These are phyloP conservation scores for Dendrocalamus latiflorus DNA, from an alignment of 202 grass and related monocot genomes.

Conservation along the genomic window DNA sequence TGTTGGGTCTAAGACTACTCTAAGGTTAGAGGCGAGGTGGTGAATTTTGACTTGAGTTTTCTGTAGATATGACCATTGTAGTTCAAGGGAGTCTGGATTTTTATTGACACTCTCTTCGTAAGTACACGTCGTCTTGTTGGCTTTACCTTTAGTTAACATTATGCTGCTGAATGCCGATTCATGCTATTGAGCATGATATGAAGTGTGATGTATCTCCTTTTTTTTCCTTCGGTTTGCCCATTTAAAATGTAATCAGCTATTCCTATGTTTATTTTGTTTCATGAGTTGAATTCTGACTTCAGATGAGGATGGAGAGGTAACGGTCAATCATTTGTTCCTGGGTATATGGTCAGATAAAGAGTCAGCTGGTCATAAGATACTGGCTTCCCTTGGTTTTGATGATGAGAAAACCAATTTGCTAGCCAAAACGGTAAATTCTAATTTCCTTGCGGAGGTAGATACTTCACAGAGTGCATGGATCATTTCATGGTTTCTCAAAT, in stretches of 20 bases:
- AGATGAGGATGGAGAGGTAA: constrained; percentile 83
- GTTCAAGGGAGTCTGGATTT: not conserved
- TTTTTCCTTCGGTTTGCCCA: not conserved
- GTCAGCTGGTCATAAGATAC: constrained; percentile 76
- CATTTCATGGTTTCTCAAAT: constrained; percentile 28
- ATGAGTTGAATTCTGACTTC: constrained; percentile 29
- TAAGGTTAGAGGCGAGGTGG: not conserved
- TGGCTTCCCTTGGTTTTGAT: constrained; percentile 77
- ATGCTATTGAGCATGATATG: not conserved
- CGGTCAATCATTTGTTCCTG: constrained; percentile 66
- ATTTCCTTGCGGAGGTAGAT: not conserved
- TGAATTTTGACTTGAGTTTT: not conserved
- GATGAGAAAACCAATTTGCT: constrained; percentile 68
- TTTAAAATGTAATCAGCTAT: not conserved
- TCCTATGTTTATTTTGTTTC: constrained; percentile 18
- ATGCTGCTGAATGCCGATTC: not conserved
- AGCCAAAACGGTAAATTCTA: constrained; percentile 48
- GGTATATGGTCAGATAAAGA: constrained; percentile 91
- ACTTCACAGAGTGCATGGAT: constrained; percentile 1
- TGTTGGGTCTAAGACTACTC: constrained; percentile 14
- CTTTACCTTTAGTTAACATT: not conserved
- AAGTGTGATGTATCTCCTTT: not conserved
- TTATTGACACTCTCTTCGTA: not conserved
- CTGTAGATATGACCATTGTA: not conserved
- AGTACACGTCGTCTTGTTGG: not conserved